Percentiles rank a stretch among this genome's conserved stretches.
Conservation (phyloP, 2,329 filamentous ascomycete species). For the Eurotiales sp. region DNA sequence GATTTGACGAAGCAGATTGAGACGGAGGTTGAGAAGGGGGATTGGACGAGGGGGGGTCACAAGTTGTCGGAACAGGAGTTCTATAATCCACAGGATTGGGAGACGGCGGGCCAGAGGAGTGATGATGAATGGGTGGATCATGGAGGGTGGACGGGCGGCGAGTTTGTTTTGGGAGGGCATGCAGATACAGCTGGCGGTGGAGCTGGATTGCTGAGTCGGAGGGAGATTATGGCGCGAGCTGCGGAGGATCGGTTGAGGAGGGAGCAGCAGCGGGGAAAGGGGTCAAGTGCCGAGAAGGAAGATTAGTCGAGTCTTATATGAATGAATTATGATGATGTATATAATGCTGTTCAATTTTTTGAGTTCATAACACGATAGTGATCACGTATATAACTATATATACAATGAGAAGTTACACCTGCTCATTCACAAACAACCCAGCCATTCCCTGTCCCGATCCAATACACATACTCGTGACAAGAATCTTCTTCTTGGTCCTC, state of each 20-base stretch:
- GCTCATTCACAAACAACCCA: conserved; percentile 63
- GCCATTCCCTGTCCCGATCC: conserved; percentile 66
- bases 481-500: conserved; percentile 81
- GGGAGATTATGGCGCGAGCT: conserved; percentile 71
- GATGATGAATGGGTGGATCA: conserved; percentile 60
- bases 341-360: no score
- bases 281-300: neutral
- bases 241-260: conserved; percentile 64
- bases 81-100: conserved; percentile 56
- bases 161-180: conserved; percentile 61
- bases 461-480: conserved; percentile 88
- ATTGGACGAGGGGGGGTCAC: conserved; percentile 71
- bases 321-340: neutral
- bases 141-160: conserved; percentile 73
- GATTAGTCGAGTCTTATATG: no score
- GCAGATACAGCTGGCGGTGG: conserved; percentile 9
- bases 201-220: conserved; percentile 51
- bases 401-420: conserved; percentile 24
- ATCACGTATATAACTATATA: no score
- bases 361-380: no score
- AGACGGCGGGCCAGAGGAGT: conserved; percentile 48
- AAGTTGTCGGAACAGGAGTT: conserved; percentile 58
- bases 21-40: conserved; percentile 72
- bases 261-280: conserved; percentile 40
- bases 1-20: conserved; percentile 83